Evolutionary conservation across 768 basidiomycete species (phyloP), one percentile per base, ranked within the genome.

Genomic region (Amanita inopinata): DNA sequence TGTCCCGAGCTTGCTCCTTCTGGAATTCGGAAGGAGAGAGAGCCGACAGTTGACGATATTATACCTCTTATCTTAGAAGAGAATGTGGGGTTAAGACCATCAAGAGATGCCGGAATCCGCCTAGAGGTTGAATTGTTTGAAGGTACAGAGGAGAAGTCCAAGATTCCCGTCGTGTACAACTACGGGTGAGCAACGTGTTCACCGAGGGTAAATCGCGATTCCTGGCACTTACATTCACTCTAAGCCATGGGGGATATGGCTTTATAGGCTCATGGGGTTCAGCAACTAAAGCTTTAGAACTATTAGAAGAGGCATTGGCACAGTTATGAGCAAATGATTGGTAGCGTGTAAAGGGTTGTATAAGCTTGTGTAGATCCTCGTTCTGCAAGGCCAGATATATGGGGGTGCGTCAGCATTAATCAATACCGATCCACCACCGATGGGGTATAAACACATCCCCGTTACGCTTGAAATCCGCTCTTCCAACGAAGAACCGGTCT

Each of bases 231-330:
- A 52, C 18, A 30, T 20, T 22, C 40, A 10, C 31, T 38, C 32
- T 30, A 35, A 78, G 78, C 27, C 80, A 83, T 51, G 68, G 70
- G 3, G 76, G 79, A 5, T 70, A 67, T 47, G 80, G 79, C 1
- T 83, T 70, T 48, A 73, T 77, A 46, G 67, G 74, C 2, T 79
- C 78, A 0, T 83, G 78, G 80, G 80, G 77, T 1, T 76, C 70
- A 2, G 80, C 81, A 5, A 61, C 60, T 3, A 60, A 66, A 8
- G 76, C 70, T 0, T 47, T 77, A 11, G 56, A 58, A 18, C 51
- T 81, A 3, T 54, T 80, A 44, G 67, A 76, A 41, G 55, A 55
- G 12, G 66, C 64, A 7, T 49, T 76, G 23, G 40, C 47, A n/a
- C 17, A 43, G 17, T 17, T 43, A 8, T 27, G 40, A 28, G 14